Base-by-base conservation (phyloP, 192 early-diverging fungal species). In the Entomortierella lignicola region DNA sequence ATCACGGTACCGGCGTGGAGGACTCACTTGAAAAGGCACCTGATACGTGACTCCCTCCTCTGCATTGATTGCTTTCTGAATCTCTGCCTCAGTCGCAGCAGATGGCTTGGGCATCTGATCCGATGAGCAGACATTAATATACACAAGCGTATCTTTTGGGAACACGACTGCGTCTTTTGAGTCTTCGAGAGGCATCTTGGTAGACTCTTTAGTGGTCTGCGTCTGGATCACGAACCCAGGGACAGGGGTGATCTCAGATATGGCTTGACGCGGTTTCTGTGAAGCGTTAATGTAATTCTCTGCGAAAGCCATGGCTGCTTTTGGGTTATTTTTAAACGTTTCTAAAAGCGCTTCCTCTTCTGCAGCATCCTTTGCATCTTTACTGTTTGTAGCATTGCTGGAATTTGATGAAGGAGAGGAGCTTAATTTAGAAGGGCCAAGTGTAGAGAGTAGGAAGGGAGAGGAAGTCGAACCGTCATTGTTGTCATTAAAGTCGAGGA, bases 41-140 rank as follows among this genome's bases (percentile, higher is more conserved):
- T 84, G 79, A 68, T 92, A 94, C 13, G 62, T 81, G 2, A 86
- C 75, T 31, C 85, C 85, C 4, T 87, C 86, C 41, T 90, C 88
- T 6, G 83, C 92, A 30, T 84, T 82, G 17, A 94, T 62, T 8
- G 91, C 89, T 52, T 69, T 81, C 37, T 82, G 84, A 41, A 94
- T 92, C 60, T 94, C 92, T 11, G 82, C 74, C 69, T 94, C 87
- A 7, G 82, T 67, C 0, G 86, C 81, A n/a, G 74, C 34, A 4
- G 71, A 60, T 5, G 91, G 91, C 42, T 84, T 70, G 0, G 92
- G 90, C 27, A 92, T 70, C 48, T 81, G 43, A 29, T 69, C 64
- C 7, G 86, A 85, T 43, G 89, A 81, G 55, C 91, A 92, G n/a
- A 92, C 55, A 59, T 92, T 92, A 56, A 92, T 85, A 65, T 88